These are phyloP conservation scores for Juglanconis juglandina DNA, from an alignment of 2,329 filamentous ascomycete species.

Conservation along the genomic window DNA sequence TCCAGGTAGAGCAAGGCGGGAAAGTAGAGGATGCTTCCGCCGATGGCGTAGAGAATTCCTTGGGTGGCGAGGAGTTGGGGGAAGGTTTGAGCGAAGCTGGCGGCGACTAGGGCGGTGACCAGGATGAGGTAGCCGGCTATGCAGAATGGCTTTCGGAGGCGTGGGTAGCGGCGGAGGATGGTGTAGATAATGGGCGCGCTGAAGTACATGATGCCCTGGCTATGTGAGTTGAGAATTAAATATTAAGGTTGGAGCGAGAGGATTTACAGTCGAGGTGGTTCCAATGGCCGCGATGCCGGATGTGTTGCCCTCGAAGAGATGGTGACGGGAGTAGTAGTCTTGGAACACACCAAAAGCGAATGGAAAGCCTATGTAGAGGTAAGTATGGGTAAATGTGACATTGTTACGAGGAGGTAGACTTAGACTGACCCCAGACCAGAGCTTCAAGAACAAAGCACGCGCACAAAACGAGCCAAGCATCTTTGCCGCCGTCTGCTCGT, in stretches of 20 bases:
- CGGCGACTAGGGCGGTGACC: conserved; percentile 46
- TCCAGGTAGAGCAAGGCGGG: conserved; percentile 57
- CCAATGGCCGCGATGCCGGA: conserved; percentile 52
- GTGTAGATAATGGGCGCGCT: conserved; percentile 46
- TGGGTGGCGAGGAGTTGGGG: conserved; percentile 56
- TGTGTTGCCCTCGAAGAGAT: conserved; percentile 51
- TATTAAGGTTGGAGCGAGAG: not conserved
- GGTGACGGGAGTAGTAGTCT: conserved; percentile 60
- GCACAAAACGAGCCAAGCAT: too few species aligned
- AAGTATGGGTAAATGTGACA: too few species aligned
- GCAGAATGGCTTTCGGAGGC: too few species aligned
- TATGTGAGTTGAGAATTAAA: too few species aligned
- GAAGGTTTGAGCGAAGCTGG: conserved; percentile 44
- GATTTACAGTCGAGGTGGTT: not conserved
- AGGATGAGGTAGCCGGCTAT: conserved; percentile 26
- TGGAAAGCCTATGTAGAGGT: conserved; percentile 52
- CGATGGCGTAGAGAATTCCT: conserved; percentile 57
- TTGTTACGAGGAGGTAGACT: too few species aligned
- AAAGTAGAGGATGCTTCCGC: conserved; percentile 52
- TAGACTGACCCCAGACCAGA: too few species aligned
- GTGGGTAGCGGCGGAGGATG: conserved; percentile 39
- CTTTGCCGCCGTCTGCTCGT: too few species aligned
- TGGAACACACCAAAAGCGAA: conserved; percentile 70
- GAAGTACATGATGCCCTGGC: conserved; percentile 50
- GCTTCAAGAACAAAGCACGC: too few species aligned